Conservation (phyloP, 331 rosid genomes). For the Erythrophleum ivorense region DNA sequence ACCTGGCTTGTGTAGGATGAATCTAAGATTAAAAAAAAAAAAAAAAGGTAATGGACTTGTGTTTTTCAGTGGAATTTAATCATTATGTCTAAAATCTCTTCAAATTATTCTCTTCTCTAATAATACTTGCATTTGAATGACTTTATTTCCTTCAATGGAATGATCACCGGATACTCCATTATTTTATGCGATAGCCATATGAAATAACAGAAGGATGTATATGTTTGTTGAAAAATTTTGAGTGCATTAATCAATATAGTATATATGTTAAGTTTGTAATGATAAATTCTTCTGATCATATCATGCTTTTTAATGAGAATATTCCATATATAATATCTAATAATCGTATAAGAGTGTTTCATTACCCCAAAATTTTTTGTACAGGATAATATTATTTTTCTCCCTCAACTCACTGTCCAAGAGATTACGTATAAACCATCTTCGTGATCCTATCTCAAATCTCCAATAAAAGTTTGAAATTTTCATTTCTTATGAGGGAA, state of each 20-base stretch:
- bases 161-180: not conserved
- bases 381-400: not conserved
- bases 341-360: too few species aligned
- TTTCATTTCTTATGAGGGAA: not conserved
- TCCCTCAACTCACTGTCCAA: not conserved
- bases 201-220: not conserved
- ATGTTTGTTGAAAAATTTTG: not conserved
- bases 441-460: not conserved
- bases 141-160: slow-evolving; percentile 13
- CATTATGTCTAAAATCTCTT: slow-evolving; percentile 46
- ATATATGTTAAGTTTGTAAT: not conserved
- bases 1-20: slow-evolving; percentile 34
- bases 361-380: too few species aligned
- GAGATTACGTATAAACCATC: not conserved
- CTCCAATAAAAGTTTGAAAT: not conserved
- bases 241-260: not conserved
- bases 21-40: not conserved
- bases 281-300: not conserved
- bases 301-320: not conserved
- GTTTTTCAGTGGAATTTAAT: slow-evolving; percentile 44
- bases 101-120: slow-evolving; percentile 25
- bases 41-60: slow-evolving; percentile 15
- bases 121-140: slow-evolving; percentile 30
- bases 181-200: not conserved
- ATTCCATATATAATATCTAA: not conserved